A percentile compares a stretch with the other conserved stretches of the same genome.
These are phyloP conservation scores for Naganishia friedmannii DNA, from an alignment of 768 basidiomycete genomes.

Conservation along the genomic window DNA sequence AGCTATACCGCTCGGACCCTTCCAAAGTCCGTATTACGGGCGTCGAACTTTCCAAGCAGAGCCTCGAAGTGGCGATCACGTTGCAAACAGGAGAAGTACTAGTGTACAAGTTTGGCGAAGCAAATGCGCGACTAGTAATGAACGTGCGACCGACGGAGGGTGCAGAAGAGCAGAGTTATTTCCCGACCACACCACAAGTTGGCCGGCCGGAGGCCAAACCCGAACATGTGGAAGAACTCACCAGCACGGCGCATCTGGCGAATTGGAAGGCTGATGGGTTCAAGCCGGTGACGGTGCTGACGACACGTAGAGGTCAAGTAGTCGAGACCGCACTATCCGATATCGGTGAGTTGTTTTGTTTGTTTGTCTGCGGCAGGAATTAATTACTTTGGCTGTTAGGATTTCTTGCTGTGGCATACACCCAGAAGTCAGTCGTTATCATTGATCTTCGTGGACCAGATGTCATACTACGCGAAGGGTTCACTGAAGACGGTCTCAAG, in stretches of 20 bases:
- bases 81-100: constrained; percentile 53
- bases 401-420: constrained; percentile 71
- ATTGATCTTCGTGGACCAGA: constrained; percentile 73
- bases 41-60: constrained; percentile 51
- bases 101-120: constrained; percentile 51
- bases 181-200: constrained; percentile 54
- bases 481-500: constrained; percentile 49
- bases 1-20: constrained; percentile 45
- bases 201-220: constrained; percentile 55
- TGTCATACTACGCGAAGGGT: constrained; percentile 60
- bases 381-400: constrained; percentile 55
- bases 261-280: constrained; percentile 56
- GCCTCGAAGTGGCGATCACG: constrained; percentile 51
- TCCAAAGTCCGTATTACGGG: constrained; percentile 50
- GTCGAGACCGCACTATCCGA: constrained; percentile 66
- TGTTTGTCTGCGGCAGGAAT: background rate
- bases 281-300: constrained; percentile 64
- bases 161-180: constrained; percentile 47
- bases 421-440: constrained; percentile 61
- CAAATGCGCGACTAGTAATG: constrained; percentile 31
- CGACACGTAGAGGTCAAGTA: constrained; percentile 56
- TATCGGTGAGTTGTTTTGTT: constrained; percentile 60
- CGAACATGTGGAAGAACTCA: constrained; percentile 57
- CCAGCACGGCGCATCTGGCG: constrained; percentile 59
- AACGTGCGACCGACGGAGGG: background rate